A percentile compares a stretch with the other conserved stretches of the same genome.
phyloP scores from a whole-genome alignment of 2,329 filamentous ascomycete genomes.

The Stachybotrys elegans region DNA sequence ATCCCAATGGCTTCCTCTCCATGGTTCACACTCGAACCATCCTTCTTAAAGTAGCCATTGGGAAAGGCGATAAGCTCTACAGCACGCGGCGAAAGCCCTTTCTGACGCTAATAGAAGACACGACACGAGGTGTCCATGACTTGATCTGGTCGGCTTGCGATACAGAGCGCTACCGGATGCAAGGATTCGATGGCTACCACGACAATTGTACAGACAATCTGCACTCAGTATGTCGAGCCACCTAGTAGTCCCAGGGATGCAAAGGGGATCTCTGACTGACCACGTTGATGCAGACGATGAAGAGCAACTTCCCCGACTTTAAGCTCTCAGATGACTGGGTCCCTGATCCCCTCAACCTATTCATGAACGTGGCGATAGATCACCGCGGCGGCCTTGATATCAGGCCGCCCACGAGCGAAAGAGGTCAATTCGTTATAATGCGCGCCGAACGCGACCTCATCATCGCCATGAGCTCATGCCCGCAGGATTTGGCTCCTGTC shows the following conservation, averaged over 20 bases:
- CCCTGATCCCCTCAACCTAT: slow-evolving; percentile 36
- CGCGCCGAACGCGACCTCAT: slow-evolving; percentile 29
- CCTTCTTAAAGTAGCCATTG: slow-evolving; percentile 20
- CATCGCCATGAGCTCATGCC: slow-evolving; percentile 35
- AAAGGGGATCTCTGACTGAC: too few relatives aligned
- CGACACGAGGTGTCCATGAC: slow-evolving; percentile 31
- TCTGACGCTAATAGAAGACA: slow-evolving; percentile 29
- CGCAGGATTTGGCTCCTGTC: slow-evolving; percentile 32
- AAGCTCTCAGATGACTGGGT: slow-evolving; percentile 23
- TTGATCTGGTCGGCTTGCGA: slow-evolving; percentile 35
- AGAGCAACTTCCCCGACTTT: slow-evolving; percentile 17
- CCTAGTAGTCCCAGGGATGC: background rate
- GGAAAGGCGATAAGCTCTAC: slow-evolving; percentile 26
- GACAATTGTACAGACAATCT: slow-evolving; percentile 35
- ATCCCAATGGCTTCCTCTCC: slow-evolving; percentile 26
- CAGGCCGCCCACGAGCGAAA: slow-evolving; percentile 23
- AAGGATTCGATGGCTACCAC: slow-evolving; percentile 30
- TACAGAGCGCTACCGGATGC: slow-evolving; percentile 28
- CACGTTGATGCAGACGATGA: slow-evolving; percentile 15
- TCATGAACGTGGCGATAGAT: slow-evolving; percentile 36
- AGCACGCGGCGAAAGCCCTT: slow-evolving; percentile 30
- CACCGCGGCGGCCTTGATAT: slow-evolving; percentile 26
- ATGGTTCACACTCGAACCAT: slow-evolving; percentile 33
- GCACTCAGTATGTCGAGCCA: slow-evolving; percentile 14
- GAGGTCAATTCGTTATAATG: slow-evolving; percentile 28